Percentiles rank a stretch among this genome's conserved stretches.
phyloP scores from a whole-genome alignment of 2,329 filamentous ascomycete genomes.

The Calonectria pseudoreteaudii region DNA sequence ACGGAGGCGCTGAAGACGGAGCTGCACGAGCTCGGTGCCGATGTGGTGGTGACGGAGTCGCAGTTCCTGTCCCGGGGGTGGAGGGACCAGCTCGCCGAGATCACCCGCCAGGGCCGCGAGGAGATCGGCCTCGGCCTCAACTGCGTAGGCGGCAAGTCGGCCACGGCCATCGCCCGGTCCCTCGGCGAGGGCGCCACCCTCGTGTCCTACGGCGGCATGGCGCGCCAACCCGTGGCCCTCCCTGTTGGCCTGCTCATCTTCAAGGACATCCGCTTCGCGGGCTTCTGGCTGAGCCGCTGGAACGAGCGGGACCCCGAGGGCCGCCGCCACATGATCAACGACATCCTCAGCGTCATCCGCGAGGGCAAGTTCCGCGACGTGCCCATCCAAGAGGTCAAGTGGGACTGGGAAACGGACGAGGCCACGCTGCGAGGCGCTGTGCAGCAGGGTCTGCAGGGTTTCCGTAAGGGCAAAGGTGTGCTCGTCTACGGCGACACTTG shows the following conservation, averaged over 20 bases:
- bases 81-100: constrained; percentile 68
- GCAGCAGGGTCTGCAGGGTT: constrained; percentile 85
- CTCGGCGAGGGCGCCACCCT: constrained; percentile 77
- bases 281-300: constrained; percentile 97
- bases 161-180: constrained; percentile 80
- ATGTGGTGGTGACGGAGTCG: constrained; percentile 67
- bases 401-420: constrained; percentile 84
- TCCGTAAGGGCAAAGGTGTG: constrained; percentile 87
- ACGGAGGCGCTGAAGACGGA: constrained; percentile 70
- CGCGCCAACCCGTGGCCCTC: constrained; percentile 83
- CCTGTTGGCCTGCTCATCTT: constrained; percentile 92
- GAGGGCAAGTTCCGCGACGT: constrained; percentile 84
- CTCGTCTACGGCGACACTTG: constrained; percentile 80
- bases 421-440: constrained; percentile 78
- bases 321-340: constrained; percentile 84
- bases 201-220: constrained; percentile 97
- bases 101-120: constrained; percentile 79
- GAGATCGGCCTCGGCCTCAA: constrained; percentile 85
- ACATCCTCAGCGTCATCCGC: constrained; percentile 82
- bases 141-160: constrained; percentile 91
- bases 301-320: constrained; percentile 78
- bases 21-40: constrained; percentile 66
- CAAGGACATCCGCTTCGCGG: constrained; percentile 87
- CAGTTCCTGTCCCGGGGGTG: constrained; percentile 71
- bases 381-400: constrained; percentile 84